phyloP scores from a whole-genome alignment of 2,329 filamentous ascomycete genomes.

The Apiospora aurea region DNA sequence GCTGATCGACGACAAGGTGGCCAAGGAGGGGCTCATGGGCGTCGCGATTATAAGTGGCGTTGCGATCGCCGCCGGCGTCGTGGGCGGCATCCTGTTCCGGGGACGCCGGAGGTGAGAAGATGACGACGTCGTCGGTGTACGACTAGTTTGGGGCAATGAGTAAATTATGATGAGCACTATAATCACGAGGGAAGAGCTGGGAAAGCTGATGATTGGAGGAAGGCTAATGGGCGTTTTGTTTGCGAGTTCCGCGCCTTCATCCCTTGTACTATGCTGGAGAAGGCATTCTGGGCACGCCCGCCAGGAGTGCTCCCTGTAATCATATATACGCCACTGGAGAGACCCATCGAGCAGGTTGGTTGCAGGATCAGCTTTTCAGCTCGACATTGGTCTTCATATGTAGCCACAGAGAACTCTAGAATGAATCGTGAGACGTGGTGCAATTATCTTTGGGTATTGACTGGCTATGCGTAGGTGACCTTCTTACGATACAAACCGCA shows the following conservation, averaged over 20 bases:
- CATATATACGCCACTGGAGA: neutral
- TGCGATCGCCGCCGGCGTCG: slow-evolving; percentile 89
- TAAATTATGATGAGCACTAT: slow-evolving; percentile 10
- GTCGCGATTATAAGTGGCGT: slow-evolving; percentile 95
- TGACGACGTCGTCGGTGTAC: slow-evolving; percentile 6
- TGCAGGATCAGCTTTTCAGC: neutral
- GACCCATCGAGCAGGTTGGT: neutral
- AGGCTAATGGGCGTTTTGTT: slow-evolving; percentile 11
- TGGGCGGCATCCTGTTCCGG: slow-evolving; percentile 84
- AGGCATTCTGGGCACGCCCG: neutral
- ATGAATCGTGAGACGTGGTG: neutral
- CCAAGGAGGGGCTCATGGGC: slow-evolving; percentile 91
- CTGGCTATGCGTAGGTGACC: neutral
- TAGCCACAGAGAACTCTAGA: neutral
- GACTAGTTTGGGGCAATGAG: slow-evolving; percentile 5
- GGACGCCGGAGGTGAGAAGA: slow-evolving; percentile 62
- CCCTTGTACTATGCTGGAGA: slow-evolving; percentile 1
- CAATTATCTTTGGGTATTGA: neutral
- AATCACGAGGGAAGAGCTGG: slow-evolving; percentile 12
- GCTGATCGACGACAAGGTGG: slow-evolving; percentile 95
- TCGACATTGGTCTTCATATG: neutral
- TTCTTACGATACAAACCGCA: neutral
- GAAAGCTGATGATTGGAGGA: neutral
- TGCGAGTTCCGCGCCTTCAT: neutral
- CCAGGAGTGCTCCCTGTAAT: slow-evolving; percentile 1